These are phyloP conservation scores for Eimeria brunetti DNA, from an alignment of 169 alveolate species.

Conservation along the genomic window DNA sequence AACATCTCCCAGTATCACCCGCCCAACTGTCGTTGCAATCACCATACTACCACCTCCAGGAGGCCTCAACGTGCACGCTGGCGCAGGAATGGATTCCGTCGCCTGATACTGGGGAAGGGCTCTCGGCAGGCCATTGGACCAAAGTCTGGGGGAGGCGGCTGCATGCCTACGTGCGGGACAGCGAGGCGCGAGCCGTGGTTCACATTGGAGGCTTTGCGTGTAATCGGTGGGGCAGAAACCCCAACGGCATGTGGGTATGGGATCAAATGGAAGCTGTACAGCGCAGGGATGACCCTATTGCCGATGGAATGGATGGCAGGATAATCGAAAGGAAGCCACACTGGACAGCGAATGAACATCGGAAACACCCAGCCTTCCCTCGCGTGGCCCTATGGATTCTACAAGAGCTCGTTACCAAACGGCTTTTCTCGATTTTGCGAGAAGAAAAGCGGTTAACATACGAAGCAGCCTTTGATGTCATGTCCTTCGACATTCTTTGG, in stretches of 20 bases:
- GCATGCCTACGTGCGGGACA: conserved; percentile 82
- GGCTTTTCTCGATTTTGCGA: conserved; percentile 83
- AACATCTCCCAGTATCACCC: not conserved
- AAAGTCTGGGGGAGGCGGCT: conserved; percentile 70
- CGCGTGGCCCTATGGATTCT: conserved; percentile 77
- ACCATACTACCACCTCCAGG: conserved; percentile 43
- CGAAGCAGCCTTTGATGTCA: conserved; percentile 89
- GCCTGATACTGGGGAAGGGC: not conserved
- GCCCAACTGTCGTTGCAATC: conserved; percentile 1
- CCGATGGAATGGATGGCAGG: not conserved
- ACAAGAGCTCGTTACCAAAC: conserved; percentile 75
- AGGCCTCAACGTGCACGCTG: not conserved
- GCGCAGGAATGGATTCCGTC: conserved; percentile 15
- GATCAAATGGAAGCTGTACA: conserved; percentile 47
- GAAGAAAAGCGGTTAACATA: conserved; percentile 91
- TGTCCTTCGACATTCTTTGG: conserved; percentile 87
- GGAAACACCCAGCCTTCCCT: conserved; percentile 79
- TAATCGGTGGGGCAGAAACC: conserved; percentile 87
- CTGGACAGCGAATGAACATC: conserved; percentile 5
- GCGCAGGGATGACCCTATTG: not conserved
- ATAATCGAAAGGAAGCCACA: not conserved
- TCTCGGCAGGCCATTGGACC: conserved; percentile 47
- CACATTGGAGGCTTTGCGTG: conserved; percentile 89
- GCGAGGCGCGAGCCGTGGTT: conserved; percentile 89
- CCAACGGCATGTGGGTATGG: conserved; percentile 87